These are phyloP conservation scores for Caryopteris hybrid DNA, from an alignment of 305 asterid genomes.

Conservation along the genomic window DNA sequence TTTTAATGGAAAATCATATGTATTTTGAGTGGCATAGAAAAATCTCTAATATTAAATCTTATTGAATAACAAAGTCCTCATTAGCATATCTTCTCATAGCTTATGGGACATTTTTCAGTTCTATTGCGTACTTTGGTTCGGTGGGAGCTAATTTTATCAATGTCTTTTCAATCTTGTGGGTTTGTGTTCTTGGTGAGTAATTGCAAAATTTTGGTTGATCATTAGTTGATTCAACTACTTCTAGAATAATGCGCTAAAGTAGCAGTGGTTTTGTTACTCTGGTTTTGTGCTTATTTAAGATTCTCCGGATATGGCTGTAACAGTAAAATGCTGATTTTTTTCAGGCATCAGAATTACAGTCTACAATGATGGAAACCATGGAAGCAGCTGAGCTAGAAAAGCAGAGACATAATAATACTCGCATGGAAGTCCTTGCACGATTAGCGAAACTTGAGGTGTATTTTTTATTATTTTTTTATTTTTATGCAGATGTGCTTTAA, in stretches of 20 bases:
- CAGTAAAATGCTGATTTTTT: constrained; percentile 14
- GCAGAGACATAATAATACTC: constrained; percentile 87
- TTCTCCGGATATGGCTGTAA: background rate
- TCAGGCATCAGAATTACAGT: constrained; percentile 90
- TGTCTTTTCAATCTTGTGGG: constrained; percentile 1
- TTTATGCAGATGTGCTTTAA: constrained; percentile 5
- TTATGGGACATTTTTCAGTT: constrained; percentile 11
- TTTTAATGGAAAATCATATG: background rate
- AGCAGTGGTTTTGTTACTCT: background rate
- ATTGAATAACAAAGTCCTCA: background rate
- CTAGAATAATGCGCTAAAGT: background rate
- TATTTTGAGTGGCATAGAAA: background rate
- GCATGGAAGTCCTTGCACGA: constrained; percentile 82
- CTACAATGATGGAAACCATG: constrained; percentile 89
- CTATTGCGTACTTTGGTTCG: background rate
- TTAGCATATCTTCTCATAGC: constrained; percentile 2
- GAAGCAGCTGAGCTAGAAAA: constrained; percentile 94
- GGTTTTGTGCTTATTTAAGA: constrained; percentile 8
- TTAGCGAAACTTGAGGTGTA: constrained; percentile 87
- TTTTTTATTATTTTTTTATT: too few species aligned
- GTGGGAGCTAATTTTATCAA: background rate
- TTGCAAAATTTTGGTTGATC: background rate
- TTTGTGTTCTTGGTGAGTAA: constrained; percentile 10
- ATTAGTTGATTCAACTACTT: constrained; percentile 5
- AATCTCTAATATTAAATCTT: background rate